These are phyloP conservation scores for Westerdykella aurantiaca DNA, from an alignment of 2,329 filamentous ascomycete genomes.

Conservation along the genomic window DNA sequence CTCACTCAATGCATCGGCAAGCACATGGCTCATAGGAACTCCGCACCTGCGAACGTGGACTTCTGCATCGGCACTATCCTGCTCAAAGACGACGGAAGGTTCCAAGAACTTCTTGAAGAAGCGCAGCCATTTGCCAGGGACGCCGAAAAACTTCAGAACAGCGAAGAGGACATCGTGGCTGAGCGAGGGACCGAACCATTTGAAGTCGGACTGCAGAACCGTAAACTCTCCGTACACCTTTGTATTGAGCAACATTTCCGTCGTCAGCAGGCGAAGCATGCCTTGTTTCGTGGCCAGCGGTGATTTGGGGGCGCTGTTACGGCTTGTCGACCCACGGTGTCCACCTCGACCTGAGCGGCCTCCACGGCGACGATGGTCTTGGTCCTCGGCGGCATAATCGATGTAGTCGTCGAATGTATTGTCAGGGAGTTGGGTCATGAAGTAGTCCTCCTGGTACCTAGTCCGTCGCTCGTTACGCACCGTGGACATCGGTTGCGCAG, in stretches of 20 bases:
- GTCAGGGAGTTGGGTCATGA: constrained; percentile 52
- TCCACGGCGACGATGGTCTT: constrained; percentile 6
- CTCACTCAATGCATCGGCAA: constrained; percentile 58
- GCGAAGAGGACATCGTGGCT: constrained; percentile 24
- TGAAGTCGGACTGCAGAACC: constrained; percentile 53
- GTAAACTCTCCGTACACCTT: constrained; percentile 47
- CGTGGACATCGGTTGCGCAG: constrained; percentile 18
- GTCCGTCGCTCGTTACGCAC: constrained; percentile 25
- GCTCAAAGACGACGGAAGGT: constrained; percentile 53
- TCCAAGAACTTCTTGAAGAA: constrained; percentile 42
- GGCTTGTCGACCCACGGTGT: not conserved
- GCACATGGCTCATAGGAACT: constrained; percentile 54
- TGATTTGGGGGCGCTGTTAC: constrained; percentile 26
- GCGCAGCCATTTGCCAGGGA: constrained; percentile 19
- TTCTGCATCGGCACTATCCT: constrained; percentile 46
- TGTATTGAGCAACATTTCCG: constrained; percentile 50
- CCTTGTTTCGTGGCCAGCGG: constrained; percentile 50
- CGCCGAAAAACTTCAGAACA: constrained; percentile 23
- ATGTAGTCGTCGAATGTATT: constrained; percentile 35
- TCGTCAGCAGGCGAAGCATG: constrained; percentile 52
- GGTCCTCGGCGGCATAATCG: constrained; percentile 39
- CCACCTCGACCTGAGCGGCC: constrained; percentile 7
- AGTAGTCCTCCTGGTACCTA: constrained; percentile 45
- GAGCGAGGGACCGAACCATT: constrained; percentile 24
- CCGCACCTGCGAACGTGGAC: constrained; percentile 50